Evolutionary conservation across 306 rosid genomes (phyloP), one percentile per base, ranked within the genome.

Genomic region (Crotalaria pallida): DNA sequence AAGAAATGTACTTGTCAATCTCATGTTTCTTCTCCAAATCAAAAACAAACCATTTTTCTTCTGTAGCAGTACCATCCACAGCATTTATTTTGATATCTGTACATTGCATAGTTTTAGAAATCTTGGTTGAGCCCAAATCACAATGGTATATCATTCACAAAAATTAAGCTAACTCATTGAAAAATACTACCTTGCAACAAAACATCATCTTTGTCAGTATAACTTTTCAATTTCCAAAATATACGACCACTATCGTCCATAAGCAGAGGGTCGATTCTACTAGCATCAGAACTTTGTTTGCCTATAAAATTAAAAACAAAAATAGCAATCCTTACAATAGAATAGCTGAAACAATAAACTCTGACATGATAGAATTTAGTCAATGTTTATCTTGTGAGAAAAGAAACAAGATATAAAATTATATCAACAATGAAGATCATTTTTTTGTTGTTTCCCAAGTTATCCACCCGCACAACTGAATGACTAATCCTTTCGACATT

Each of bases 151-250:
- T 59, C 52, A 68, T 17, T 10, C 31, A 26, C 16, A 65, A n/a
- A 48, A 50, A 3, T 13, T 19, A 69, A 64, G 29, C 6, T 15
- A 53, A 16, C n/a, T 44, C 26, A 34, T n/a, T 24, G 40, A 74
- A 38, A 70, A n/a, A n/a, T n/a, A 47, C 38, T 75, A 82, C 86
- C 86, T 82, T 79, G 86, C 78, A 82, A 21, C 68, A 82, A 34
- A 43, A 79, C 38, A 21, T 58, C 47, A 60, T 13, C 1, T 50
- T 79, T 76, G 27, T 4, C 69, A 6, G 38, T 6, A 17, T 59
- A 75, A 57, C 79, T 59, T 44, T 15, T 40, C 0, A 82, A 23
- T 72, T 76, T 71, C 86, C 86, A 82, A 43, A 82, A 79, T 12
- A 31, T 43, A 16, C 51, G 57, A 15, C 83, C 80, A 51, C 16